Evolutionary conservation across 768 basidiomycete species (phyloP).

Genomic region (Bullera alba): DNA sequence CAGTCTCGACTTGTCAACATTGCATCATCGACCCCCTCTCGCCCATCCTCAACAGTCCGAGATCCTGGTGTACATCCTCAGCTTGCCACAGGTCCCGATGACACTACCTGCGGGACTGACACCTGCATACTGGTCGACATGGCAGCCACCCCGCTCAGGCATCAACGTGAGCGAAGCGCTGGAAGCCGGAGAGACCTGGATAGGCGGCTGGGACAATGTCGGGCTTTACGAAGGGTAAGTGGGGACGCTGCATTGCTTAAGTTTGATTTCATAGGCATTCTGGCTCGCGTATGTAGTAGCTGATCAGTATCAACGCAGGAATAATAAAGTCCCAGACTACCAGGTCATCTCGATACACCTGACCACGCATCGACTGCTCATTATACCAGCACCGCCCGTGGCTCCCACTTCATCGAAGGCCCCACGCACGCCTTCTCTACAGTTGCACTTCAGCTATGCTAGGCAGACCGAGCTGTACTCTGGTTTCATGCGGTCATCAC

Average conservation of each 20-base stretch:
- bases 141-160: not conserved
- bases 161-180: slow-evolving; percentile 1
- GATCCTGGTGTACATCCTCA: not conserved
- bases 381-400: slow-evolving; percentile 48
- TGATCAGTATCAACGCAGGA: slow-evolving; percentile 49
- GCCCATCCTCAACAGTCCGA: too few species aligned
- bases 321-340: slow-evolving; percentile 72
- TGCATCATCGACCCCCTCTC: too few species aligned
- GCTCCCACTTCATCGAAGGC: not conserved
- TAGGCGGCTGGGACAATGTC: slow-evolving; percentile 66
- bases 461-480: slow-evolving; percentile 78
- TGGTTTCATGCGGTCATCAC: slow-evolving; percentile 77
- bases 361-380: slow-evolving; percentile 80
- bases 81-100: not conserved
- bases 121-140: slow-evolving; percentile 10
- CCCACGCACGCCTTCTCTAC: slow-evolving; percentile 53
- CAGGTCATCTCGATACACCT: slow-evolving; percentile 66
- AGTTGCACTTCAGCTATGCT: slow-evolving; percentile 60
- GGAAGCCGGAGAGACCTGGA: slow-evolving; percentile 60
- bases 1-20: not conserved
- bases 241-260: not conserved
- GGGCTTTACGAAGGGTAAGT: slow-evolving; percentile 85
- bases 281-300: not conserved
- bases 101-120: slow-evolving; percentile 14
- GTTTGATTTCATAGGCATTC: not conserved